Percentiles rank a stretch among this genome's conserved stretches.
phyloP scores from a whole-genome alignment of 495 filamentous ascomycete genomes.

The Geoglossum glabrum region DNA sequence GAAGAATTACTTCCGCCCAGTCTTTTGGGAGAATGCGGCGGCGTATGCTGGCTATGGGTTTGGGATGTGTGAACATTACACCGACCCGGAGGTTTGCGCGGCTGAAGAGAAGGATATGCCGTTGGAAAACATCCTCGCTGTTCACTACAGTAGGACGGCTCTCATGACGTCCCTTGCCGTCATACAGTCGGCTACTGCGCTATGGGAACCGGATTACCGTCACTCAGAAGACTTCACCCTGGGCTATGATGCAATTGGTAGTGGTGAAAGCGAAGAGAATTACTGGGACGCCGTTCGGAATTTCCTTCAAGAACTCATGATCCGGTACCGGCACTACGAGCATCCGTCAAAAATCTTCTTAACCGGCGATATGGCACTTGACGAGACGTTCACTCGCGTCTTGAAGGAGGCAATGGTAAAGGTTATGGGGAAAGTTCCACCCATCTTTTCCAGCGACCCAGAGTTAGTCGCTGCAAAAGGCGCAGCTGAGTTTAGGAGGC shows the following conservation, averaged over 20 bases:
- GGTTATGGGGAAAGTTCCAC: background rate
- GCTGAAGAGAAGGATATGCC: conserved; percentile 3
- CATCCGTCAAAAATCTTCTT: conserved; percentile 6
- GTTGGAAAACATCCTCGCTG: conserved; percentile 5
- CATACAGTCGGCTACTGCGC: background rate
- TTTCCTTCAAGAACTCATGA: conserved; percentile 1
- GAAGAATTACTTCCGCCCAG: background rate
- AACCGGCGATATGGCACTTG: conserved; percentile 3
- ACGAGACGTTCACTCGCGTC: background rate
- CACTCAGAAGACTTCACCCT: background rate
- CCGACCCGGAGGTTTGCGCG: background rate
- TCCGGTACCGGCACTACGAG: background rate
- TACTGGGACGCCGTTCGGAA: conserved; percentile 7
- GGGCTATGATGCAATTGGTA: background rate
- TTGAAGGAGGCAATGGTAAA: background rate
- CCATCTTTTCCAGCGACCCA: background rate
- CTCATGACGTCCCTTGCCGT: background rate
- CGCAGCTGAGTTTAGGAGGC: conserved; percentile 4
- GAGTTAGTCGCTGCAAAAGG: conserved; percentile 3
- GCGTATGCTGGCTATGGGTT: conserved; percentile 9
- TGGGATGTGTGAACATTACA: conserved; percentile 8
- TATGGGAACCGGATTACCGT: background rate
- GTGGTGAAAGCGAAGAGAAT: background rate
- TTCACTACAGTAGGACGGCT: background rate
- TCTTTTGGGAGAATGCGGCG: conserved; percentile 7